phyloP scores from a whole-genome alignment of 768 basidiomycete species.

The Boletales sp. region DNA sequence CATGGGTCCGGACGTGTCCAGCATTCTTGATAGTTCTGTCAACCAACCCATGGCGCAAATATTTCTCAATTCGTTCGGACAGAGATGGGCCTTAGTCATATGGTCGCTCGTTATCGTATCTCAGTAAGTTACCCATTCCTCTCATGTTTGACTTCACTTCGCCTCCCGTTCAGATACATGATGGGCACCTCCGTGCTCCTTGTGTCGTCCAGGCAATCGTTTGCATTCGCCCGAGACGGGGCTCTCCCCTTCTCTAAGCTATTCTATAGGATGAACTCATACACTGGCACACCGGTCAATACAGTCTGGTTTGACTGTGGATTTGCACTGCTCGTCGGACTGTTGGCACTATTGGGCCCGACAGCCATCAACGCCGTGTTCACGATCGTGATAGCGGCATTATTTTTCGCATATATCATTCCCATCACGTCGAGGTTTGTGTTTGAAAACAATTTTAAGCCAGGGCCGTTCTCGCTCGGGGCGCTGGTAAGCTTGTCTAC shows the following conservation, averaged over 20 bases:
- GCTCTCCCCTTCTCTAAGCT: conserved; percentile 53
- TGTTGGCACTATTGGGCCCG: conserved; percentile 51
- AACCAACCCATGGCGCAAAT: conserved; percentile 43
- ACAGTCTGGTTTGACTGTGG: conserved; percentile 51
- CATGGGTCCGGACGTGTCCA: conserved; percentile 48
- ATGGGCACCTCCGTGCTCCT: conserved; percentile 41
- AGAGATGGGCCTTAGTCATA: conserved; percentile 39
- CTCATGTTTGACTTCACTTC: neutral
- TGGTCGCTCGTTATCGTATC: conserved; percentile 52
- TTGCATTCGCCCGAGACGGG: conserved; percentile 56
- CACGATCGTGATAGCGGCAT: conserved; percentile 40
- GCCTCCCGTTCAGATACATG: conserved; percentile 32
- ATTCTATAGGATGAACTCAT: conserved; percentile 49
- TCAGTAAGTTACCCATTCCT: conserved; percentile 31
- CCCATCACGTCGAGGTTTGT: conserved; percentile 49
- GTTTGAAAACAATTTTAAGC: conserved; percentile 41
- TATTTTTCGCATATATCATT: conserved; percentile 41
- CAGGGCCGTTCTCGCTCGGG: conserved; percentile 46
- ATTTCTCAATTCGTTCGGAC: conserved; percentile 38
- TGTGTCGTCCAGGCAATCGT: conserved; percentile 50
- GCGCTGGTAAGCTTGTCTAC: conserved; percentile 27
- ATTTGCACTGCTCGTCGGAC: conserved; percentile 42
- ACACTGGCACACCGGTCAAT: conserved; percentile 52
- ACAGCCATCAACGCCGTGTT: conserved; percentile 57
- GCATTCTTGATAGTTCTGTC: conserved; percentile 28